Percentiles rank a stretch among this genome's conserved stretches.
phyloP scores from a whole-genome alignment of 192 early-diverging fungal genomes.

The Piromyces finnis region DNA sequence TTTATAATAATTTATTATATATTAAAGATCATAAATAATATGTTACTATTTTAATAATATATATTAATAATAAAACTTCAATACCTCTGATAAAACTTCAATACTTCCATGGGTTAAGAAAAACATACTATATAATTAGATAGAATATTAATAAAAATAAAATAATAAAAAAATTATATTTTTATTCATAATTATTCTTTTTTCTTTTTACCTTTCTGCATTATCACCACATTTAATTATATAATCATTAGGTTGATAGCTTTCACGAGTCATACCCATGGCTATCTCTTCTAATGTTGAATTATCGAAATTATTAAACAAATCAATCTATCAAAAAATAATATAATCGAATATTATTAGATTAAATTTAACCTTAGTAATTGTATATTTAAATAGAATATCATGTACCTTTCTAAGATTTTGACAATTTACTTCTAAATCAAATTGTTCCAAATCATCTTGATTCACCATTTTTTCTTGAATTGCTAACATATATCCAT shows the following conservation, averaged over 20 bases:
- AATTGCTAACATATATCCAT: conserved; percentile 9
- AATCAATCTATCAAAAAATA: conserved; percentile 1
- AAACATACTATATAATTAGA: conserved; percentile 4
- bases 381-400: background rate
- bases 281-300: conserved; percentile 13
- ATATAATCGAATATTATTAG: too few relatives aligned
- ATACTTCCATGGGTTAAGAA: conserved; percentile 4
- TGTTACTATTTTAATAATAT: too few relatives aligned
- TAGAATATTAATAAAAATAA: background rate
- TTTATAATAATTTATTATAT: too few relatives aligned
- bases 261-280: conserved; percentile 11
- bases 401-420: conserved; percentile 13
- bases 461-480: conserved; percentile 2
- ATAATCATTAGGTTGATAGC: conserved; percentile 8
- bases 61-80: too few relatives aligned
- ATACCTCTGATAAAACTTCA: conserved; percentile 2
- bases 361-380: too few relatives aligned
- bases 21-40: too few relatives aligned
- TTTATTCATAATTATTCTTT: background rate
- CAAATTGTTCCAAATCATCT: conserved; percentile 10
- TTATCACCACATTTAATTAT: conserved; percentile 14
- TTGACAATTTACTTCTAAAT: conserved; percentile 22
- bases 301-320: conserved; percentile 14
- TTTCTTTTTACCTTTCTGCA: conserved; percentile 6
- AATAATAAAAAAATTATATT: background rate